phyloP scores from a whole-genome alignment of 306 rosid species.

The Luffa acutangula region DNA sequence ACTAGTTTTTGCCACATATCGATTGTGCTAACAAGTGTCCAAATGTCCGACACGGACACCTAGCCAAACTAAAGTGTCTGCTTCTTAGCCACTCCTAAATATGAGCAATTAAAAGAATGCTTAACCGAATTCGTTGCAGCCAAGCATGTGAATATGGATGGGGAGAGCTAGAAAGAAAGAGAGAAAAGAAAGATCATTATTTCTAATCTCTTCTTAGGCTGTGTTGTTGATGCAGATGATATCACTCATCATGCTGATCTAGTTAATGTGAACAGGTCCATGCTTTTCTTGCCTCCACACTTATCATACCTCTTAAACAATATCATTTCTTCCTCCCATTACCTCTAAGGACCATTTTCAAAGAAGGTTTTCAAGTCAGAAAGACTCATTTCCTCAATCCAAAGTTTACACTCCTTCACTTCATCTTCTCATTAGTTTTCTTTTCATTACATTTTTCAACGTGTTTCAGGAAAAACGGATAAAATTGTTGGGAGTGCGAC shows the following conservation, averaged over 20 bases:
- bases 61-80: too few relatives aligned
- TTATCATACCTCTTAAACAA: constrained; percentile 46
- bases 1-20: too few relatives aligned
- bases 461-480: background rate
- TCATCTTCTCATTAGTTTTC: constrained; percentile 4
- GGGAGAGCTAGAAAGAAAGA: constrained; percentile 17
- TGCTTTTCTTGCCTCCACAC: constrained; percentile 65
- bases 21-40: too few relatives aligned
- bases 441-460: constrained; percentile 7
- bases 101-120: constrained; percentile 29
- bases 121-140: constrained; percentile 45
- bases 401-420: background rate
- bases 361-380: background rate
- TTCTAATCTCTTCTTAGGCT: constrained; percentile 19
- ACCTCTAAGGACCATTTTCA: constrained; percentile 31
- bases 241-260: constrained; percentile 42
- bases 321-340: constrained; percentile 22
- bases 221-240: constrained; percentile 19
- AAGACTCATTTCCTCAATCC: background rate
- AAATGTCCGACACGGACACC: too few relatives aligned
- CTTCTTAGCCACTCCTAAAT: constrained; percentile 25
- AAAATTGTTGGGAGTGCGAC: too few relatives aligned
- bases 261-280: constrained; percentile 42
- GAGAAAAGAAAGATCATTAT: background rate
- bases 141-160: constrained; percentile 30